A percentile compares a stretch with the other conserved stretches of the same genome.
phyloP scores from a whole-genome alignment of 2,329 filamentous ascomycete species.

The Colletotrichum sp. region DNA sequence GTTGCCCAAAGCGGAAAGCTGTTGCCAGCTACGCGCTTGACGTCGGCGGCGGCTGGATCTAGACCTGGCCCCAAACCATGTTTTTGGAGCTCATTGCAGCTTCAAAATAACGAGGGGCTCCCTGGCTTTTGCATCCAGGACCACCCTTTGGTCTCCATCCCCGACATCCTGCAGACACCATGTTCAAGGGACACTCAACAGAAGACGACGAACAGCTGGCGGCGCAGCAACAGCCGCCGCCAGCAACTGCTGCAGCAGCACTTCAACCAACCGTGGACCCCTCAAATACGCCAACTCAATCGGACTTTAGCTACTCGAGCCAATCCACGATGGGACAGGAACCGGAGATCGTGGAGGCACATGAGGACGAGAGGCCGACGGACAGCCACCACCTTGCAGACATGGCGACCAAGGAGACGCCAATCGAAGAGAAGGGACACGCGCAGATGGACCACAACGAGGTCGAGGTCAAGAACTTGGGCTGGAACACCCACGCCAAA shows the following conservation, averaged over 20 bases:
- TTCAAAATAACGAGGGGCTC: neutral
- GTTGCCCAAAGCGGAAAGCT: neutral
- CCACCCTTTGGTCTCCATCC: neutral
- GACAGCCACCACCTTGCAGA: constrained; percentile 41
- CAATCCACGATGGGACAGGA: constrained; percentile 24
- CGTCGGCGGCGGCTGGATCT: constrained; percentile 16
- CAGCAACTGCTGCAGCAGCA: neutral
- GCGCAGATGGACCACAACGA: constrained; percentile 53
- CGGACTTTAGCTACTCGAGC: constrained; percentile 3
- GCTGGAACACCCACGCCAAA: constrained; percentile 69
- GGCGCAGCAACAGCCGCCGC: neutral
- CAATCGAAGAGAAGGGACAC: constrained; percentile 45
- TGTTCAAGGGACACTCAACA: constrained; percentile 9
- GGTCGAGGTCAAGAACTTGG: constrained; percentile 66
- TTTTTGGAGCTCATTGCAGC: neutral
- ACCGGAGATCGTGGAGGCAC: constrained; percentile 31
- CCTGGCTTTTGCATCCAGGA: neutral
- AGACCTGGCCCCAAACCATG: neutral
- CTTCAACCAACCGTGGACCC: neutral
- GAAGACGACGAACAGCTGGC: neutral
- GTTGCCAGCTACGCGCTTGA: constrained; percentile 10
- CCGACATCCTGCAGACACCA: neutral
- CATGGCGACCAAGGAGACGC: constrained; percentile 25
- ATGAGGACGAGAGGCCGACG: constrained; percentile 34
- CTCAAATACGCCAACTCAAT: neutral